Evolutionary conservation across 2,329 filamentous ascomycete genomes (phyloP).

Genomic region (Neofusicoccum laricinum): DNA sequence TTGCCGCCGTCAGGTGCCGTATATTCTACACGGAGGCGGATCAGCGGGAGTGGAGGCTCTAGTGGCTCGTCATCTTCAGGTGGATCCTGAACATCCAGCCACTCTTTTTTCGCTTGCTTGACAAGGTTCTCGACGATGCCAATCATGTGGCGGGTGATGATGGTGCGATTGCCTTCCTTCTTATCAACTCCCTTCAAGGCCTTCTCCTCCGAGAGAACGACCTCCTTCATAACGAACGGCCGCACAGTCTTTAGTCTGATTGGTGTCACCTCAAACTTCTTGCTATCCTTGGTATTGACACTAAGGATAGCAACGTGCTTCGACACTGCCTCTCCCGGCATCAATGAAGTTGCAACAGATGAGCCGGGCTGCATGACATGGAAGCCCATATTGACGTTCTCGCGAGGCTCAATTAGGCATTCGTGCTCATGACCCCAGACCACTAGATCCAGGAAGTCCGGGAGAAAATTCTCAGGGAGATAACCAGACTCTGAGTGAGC

Average conservation of each 20-base stretch:
- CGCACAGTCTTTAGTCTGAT: slow-evolving; percentile 84
- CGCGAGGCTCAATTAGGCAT: slow-evolving; percentile 79
- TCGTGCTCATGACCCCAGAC: slow-evolving; percentile 99
- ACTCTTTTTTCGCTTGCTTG: slow-evolving; percentile 75
- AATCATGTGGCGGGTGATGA: slow-evolving; percentile 75
- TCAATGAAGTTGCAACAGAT: slow-evolving; percentile 88
- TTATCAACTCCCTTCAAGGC: slow-evolving; percentile 75
- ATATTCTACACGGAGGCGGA: slow-evolving; percentile 88
- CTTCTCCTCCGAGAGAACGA: slow-evolving; percentile 72
- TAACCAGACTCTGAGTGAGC: slow-evolving; percentile 92
- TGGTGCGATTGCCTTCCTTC: slow-evolving; percentile 76
- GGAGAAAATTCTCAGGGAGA: slow-evolving; percentile 87
- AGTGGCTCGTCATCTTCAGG: slow-evolving; percentile 54
- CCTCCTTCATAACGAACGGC: slow-evolving; percentile 83
- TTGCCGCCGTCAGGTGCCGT: slow-evolving; percentile 78
- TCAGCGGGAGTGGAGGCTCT: slow-evolving; percentile 73
- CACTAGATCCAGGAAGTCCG: slow-evolving; percentile 85
- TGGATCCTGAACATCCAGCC: slow-evolving; percentile 70
- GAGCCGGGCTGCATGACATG: slow-evolving; percentile 97
- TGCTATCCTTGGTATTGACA: slow-evolving; percentile 78
- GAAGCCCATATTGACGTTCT: slow-evolving; percentile 85
- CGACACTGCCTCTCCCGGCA: slow-evolving; percentile 82
- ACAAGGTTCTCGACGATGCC: slow-evolving; percentile 83
- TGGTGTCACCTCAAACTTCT: slow-evolving; percentile 74
- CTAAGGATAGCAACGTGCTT: slow-evolving; percentile 89